A percentile compares a stretch with the other conserved stretches of the same genome.
phyloP scores from a whole-genome alignment of 148 eudicot genomes.

The Silene conica region DNA sequence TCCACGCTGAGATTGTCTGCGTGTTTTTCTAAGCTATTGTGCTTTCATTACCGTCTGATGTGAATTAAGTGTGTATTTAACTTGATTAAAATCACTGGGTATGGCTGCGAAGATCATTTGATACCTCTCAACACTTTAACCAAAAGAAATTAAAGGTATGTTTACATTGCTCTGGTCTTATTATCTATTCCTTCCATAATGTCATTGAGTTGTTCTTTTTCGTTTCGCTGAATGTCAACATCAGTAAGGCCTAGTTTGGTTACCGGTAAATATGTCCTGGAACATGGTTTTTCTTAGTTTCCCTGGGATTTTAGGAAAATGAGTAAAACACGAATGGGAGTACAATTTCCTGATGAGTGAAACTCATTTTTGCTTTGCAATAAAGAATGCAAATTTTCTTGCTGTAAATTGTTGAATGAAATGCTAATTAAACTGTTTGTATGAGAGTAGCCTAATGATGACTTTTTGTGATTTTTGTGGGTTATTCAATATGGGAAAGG shows the following conservation, averaged over 20 bases:
- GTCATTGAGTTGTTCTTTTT: not conserved
- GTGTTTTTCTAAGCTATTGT: too few relatives aligned
- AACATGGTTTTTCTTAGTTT: not conserved
- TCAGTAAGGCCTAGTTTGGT: not conserved
- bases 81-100: too few relatives aligned
- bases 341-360: too few relatives aligned
- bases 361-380: too few relatives aligned
- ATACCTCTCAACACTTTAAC: slow-evolving; percentile 96
- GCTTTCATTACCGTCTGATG: too few relatives aligned
- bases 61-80: too few relatives aligned
- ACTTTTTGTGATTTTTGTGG: not conserved
- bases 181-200: not conserved
- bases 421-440: not conserved
- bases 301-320: not conserved
- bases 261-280: not conserved
- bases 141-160: slow-evolving; percentile 94
- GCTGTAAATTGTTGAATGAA: not conserved
- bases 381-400: too few relatives aligned
- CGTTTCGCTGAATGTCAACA: not conserved
- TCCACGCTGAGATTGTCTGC: too few relatives aligned
- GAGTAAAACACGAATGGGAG: not conserved
- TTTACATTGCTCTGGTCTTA: not conserved
- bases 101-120: too few relatives aligned
- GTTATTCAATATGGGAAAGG: not conserved
- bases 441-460: not conserved